Base-by-base conservation (phyloP, 2,329 filamentous ascomycete species). In the Chaetomium sp. region DNA sequence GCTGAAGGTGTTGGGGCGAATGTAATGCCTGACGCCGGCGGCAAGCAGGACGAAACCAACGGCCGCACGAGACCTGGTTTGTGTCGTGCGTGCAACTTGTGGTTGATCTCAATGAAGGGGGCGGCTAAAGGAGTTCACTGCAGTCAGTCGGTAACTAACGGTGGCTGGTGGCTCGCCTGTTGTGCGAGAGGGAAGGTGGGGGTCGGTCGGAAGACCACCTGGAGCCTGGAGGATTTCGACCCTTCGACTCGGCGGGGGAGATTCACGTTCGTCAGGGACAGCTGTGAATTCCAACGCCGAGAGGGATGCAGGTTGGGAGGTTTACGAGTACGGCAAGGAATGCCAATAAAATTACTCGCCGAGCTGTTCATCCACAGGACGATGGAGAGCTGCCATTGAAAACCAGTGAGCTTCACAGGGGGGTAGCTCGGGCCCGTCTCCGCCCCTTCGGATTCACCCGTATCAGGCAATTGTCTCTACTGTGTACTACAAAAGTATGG, bases 61-160 rank as follows among this genome's bases (percentile, higher is more conserved):
- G 35, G 51, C 51, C 47, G 54, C 62, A 59, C 56, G 29, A 58
- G 51, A 55, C 57, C 27, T 38, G 27, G 23, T 55, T 31, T 51
- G 53, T 54, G 53, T 56, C 60, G 56, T 63, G 62, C 45, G 47
- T 58, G 38, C 38, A 42, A 13, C n/a, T 51, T 51, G 21, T 19
- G 25, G 53, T 42, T 62, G 8, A 53, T 31, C 42, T 31, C 49
- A 51, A 53, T 16, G 12, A 53, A 49, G 50, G 49, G 57, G 64
- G 67, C 65, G 65, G 67, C 55, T 67, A 65, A 59, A 62, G 35
- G 21, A 63, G 51, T 21, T 55, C 56, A 51, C 33, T 21, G 54
- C 47, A 23, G 57, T 33, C 23, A 27, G 50, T 53, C 47, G 35
- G 53, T 50, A 23, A 35, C 7, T 27, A 3, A 50, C 29, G 57